phyloP scores from a whole-genome alignment of 2,329 filamentous ascomycete species.

The Fusarium mundagurra region DNA sequence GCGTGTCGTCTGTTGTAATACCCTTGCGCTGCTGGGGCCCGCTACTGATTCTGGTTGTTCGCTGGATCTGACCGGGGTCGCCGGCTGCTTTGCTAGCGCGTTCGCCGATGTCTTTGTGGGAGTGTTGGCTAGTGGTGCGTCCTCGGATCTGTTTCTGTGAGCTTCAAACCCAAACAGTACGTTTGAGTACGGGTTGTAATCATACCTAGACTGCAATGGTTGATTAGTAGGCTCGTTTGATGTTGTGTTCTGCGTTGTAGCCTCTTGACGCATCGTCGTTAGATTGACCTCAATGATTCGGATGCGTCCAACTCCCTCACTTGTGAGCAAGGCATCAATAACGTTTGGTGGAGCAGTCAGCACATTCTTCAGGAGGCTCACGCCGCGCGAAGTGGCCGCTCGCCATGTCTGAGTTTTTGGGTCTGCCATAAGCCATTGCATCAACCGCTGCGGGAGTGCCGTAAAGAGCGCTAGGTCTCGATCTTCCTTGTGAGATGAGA shows the following conservation, averaged over 20 bases:
- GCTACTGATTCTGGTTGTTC: not conserved
- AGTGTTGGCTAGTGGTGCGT: not conserved
- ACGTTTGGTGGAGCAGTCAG: not conserved
- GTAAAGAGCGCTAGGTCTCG: not conserved
- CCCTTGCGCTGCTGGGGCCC: not conserved
- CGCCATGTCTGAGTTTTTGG: not conserved
- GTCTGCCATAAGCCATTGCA: not conserved
- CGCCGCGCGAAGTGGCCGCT: not conserved
- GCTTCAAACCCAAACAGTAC: not conserved
- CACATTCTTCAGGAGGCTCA: not conserved
- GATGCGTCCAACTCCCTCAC: not conserved
- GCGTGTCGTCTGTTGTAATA: not conserved
- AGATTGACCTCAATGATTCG: not conserved
- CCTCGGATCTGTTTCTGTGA: not conserved
- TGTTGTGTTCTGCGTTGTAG: not conserved
- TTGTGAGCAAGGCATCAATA: not conserved
- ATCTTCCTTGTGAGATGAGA: not conserved
- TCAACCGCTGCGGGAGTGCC: not conserved
- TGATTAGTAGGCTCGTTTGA: too few relatives aligned
- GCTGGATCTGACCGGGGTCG: not conserved
- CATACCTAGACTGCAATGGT: not conserved
- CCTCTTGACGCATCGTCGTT: too few relatives aligned
- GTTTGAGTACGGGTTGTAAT: too few relatives aligned
- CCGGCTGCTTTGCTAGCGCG: not conserved
- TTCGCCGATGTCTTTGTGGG: not conserved